Evolutionary conservation across 2,329 filamentous ascomycete genomes (phyloP), one percentile per base, ranked within the genome.

Genomic region (Westerdykella ornata): DNA sequence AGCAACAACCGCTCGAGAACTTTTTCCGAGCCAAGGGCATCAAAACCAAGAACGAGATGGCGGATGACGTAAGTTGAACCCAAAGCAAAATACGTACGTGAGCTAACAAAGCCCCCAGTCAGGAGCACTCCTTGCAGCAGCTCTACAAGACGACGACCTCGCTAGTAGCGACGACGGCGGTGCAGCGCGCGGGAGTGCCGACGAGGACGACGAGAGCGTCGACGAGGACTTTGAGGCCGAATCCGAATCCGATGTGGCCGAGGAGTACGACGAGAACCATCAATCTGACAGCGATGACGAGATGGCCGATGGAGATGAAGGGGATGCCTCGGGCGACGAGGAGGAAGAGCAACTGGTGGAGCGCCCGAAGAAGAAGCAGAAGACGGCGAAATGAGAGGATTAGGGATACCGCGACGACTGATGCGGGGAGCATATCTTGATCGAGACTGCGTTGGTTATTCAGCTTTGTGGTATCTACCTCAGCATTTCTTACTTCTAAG

Each of bases 11-110:
- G 5, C 78, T 98, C n/a, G 92, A 98, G 67, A 82, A 84, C 53
- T 98, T 98, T 72, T 96, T 98, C 78, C 92, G 94, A 69, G 80
- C 88, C 54, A 97, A 97, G 75, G 85, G 84, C 46, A 78, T 98
- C 59, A 86, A 90, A 41, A 89, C 94, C 43, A 97, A 96, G 81
- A 98, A 98, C 66, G 92, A 98, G 70, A 96, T 98, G 72, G 84
- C 94, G 47, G 92, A 96, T 63, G 92, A 98, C 55, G 85, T 87
- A 63, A 82, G 85, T 63, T 15, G 9, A 3, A 8, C n/a, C 12
- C 30, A 14, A 15, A 5, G 7, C 22, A 7, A 26, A 2, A 26
- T 26, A 26, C 4, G n/a, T n/a, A 26, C 22, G 9, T 22, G 33
- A 38, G 41, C 56, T 63, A 65, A 63, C 59, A 26, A n/a, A n/a